Percentiles rank a stretch among this genome's conserved stretches.
Conservation (phyloP, 192 early-diverging fungal genomes). For the Thamnidium elegans region DNA sequence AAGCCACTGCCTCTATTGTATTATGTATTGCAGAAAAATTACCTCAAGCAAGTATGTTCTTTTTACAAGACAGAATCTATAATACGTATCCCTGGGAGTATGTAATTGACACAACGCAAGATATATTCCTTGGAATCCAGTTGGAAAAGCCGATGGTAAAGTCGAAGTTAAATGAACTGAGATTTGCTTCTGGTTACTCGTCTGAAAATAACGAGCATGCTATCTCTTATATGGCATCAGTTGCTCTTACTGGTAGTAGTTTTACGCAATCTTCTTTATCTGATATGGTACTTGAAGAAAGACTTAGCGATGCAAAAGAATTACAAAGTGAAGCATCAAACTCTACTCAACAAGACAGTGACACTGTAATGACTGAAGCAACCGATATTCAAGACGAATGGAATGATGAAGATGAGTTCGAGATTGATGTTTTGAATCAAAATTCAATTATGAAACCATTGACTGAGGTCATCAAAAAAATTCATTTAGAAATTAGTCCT, state of each 20-base stretch:
- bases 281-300: conserved; percentile 1
- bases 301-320: neutral
- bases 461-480: conserved; percentile 50
- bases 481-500: conserved; percentile 45
- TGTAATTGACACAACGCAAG: conserved; percentile 47
- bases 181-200: conserved; percentile 12
- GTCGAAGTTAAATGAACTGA: conserved; percentile 18
- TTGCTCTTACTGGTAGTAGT: conserved; percentile 23
- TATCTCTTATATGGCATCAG: conserved; percentile 22
- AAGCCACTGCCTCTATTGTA: conserved; percentile 53
- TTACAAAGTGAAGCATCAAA: neutral
- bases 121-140: conserved; percentile 6
- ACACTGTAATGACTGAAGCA: neutral
- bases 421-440: conserved; percentile 55
- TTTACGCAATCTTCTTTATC: conserved; percentile 5
- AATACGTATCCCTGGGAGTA: conserved; percentile 47
- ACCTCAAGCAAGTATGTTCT: too few relatives aligned
- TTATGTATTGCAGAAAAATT: conserved; percentile 37
- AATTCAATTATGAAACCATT: conserved; percentile 67
- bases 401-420: conserved; percentile 18
- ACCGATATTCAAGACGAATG: neutral
- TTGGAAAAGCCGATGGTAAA: conserved; percentile 20
- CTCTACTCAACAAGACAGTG: neutral
- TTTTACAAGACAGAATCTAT: too few relatives aligned
- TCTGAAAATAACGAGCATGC: neutral